Percentiles rank a stretch among this genome's conserved stretches.
These are phyloP conservation scores for Alternaria panax DNA, from an alignment of 2,329 filamentous ascomycete genomes.

Conservation along the genomic window DNA sequence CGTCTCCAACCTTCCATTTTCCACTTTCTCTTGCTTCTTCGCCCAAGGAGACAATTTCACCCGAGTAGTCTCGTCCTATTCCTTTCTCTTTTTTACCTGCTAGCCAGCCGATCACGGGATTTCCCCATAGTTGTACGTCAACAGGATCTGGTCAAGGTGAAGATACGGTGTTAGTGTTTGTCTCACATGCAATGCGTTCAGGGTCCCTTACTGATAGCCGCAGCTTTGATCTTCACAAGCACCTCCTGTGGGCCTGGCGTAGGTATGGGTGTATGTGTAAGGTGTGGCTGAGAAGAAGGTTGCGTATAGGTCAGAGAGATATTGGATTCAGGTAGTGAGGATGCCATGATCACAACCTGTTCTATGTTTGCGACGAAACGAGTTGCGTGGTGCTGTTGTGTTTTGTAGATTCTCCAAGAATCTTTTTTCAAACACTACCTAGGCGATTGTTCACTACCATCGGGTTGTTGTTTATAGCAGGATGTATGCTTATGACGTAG, in stretches of 20 bases:
- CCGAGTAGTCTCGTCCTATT: conserved; percentile 57
- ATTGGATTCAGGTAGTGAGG: conserved; percentile 30
- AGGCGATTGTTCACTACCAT: background rate
- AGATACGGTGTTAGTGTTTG: background rate
- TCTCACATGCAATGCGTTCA: background rate
- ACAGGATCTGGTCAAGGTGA: conserved; percentile 54
- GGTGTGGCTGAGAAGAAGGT: conserved; percentile 32
- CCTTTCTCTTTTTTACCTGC: conserved; percentile 42
- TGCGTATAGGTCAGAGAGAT: conserved; percentile 38
- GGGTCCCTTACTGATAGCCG: conserved; percentile 47
- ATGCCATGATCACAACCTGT: background rate
- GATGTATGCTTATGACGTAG: conserved; percentile 2
- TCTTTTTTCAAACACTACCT: background rate
- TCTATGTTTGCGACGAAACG: background rate
- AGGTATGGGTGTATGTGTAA: conserved; percentile 28
- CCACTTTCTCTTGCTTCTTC: conserved; percentile 15
- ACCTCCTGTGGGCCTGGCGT: conserved; percentile 32
- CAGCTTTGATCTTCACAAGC: conserved; percentile 53
- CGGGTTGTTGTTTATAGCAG: background rate
- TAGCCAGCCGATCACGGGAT: conserved; percentile 38
- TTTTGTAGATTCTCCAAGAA: background rate
- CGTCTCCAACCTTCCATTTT: conserved; percentile 33
- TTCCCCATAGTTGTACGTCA: conserved; percentile 48
- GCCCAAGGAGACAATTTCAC: conserved; percentile 48
- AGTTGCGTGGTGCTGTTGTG: background rate